phyloP scores from a whole-genome alignment of 2,329 filamentous ascomycete genomes.

The Alternaria longipes region DNA sequence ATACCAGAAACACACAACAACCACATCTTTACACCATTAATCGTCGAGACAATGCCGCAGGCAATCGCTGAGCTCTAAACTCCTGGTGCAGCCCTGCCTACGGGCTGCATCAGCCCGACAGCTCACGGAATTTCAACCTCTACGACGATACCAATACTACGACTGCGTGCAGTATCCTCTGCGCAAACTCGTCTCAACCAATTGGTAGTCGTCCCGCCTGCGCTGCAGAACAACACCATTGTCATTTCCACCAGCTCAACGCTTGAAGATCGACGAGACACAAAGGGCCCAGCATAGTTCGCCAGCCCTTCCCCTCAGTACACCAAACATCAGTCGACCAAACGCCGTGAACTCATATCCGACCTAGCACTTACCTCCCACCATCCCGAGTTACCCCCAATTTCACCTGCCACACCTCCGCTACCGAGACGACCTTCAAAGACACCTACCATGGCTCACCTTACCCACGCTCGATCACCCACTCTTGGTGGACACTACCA shows the following conservation, averaged over 20 bases:
- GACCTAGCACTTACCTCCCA: conserved; percentile 6
- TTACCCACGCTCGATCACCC: conserved; percentile 34
- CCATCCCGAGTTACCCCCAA: neutral
- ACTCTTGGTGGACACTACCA: conserved; percentile 44
- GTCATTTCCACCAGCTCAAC: conserved; percentile 43
- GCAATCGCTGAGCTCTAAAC: conserved; percentile 76
- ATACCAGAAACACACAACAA: conserved; percentile 32
- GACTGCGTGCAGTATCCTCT: conserved; percentile 47
- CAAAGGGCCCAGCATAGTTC: conserved; percentile 48
- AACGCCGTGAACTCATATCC: conserved; percentile 27
- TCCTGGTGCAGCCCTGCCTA: conserved; percentile 27
- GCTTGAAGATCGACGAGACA: conserved; percentile 47
- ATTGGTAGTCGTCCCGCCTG: conserved; percentile 48
- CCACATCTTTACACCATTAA: conserved; percentile 41
- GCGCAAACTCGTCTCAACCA: conserved; percentile 43
- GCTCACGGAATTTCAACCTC: conserved; percentile 75
- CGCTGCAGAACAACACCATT: conserved; percentile 42
- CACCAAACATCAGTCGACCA: conserved; percentile 39
- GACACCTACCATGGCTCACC: conserved; percentile 38
- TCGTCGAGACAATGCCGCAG: conserved; percentile 60
- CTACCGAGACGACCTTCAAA: conserved; percentile 8
- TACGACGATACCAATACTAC: conserved; percentile 52
- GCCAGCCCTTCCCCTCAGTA: conserved; percentile 46
- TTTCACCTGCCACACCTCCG: conserved; percentile 4
- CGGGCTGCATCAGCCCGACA: conserved; percentile 71